Conservation (phyloP, 495 filamentous ascomycete genomes). For the Cudoniella acicularis region DNA sequence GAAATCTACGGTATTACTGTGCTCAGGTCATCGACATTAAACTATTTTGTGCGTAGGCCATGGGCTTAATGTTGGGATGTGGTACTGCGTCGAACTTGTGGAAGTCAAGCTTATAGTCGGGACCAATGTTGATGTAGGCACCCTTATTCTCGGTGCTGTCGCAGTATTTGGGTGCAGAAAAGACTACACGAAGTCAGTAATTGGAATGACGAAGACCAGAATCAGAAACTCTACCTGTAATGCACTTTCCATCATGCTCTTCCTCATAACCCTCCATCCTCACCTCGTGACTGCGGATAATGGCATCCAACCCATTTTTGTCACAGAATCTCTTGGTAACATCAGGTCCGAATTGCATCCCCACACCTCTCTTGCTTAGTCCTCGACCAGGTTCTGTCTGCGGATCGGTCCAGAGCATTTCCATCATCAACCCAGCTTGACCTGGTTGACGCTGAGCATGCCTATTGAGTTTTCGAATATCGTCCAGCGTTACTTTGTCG, state of each 20-base stretch:
- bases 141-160: slow-evolving; percentile 97
- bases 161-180: slow-evolving; percentile 97
- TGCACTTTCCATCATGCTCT: slow-evolving; percentile 93
- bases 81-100: slow-evolving; percentile 94
- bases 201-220: not conserved
- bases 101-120: slow-evolving; percentile 86
- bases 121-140: slow-evolving; percentile 95
- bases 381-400: slow-evolving; percentile 80
- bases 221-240: slow-evolving; percentile 61
- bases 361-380: slow-evolving; percentile 94
- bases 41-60: slow-evolving; percentile 80
- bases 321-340: slow-evolving; percentile 97
- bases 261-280: slow-evolving; percentile 97
- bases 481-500: slow-evolving; percentile 87
- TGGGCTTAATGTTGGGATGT: slow-evolving; percentile 90
- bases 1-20: slow-evolving; percentile 16
- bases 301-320: slow-evolving; percentile 85
- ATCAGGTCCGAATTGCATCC: slow-evolving; percentile 94
- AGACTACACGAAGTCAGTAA: slow-evolving; percentile 55
- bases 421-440: slow-evolving; percentile 97
- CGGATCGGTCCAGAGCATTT: slow-evolving; percentile 99
- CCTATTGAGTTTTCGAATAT: slow-evolving; percentile 87
- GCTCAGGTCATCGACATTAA: slow-evolving; percentile 43
- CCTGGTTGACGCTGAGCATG: slow-evolving; percentile 95
- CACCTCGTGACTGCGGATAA: slow-evolving; percentile 97